phyloP scores from a whole-genome alignment of 139 green algal genomes.

The Chlorella vulgaris region DNA sequence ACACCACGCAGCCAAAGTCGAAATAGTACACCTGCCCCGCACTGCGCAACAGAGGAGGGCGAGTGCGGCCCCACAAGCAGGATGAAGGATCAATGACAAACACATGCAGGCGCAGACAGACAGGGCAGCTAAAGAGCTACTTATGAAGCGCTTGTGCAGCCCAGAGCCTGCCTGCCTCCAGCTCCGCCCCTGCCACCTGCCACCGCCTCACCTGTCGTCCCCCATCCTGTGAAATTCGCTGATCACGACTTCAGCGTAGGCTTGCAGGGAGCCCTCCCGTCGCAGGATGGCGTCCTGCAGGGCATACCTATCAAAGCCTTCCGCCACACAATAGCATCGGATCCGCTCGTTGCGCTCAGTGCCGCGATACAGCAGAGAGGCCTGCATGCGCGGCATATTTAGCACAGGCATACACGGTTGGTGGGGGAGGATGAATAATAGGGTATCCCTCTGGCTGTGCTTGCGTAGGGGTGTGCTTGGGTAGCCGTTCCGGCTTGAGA shows the following conservation, averaged over 20 bases:
- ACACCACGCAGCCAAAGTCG: conserved; percentile 39
- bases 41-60: background rate
- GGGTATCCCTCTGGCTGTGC: too few species aligned
- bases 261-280: conserved; percentile 27
- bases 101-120: too few species aligned
- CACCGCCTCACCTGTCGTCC: background rate
- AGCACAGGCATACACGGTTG: too few species aligned
- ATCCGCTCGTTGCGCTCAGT: conserved; percentile 20
- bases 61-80: background rate
- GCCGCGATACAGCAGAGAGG: conserved; percentile 26
- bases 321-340: conserved; percentile 36
- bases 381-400: background rate
- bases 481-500: too few species aligned
- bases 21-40: conserved; percentile 36
- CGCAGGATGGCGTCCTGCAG: conserved; percentile 40
- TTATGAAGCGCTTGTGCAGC: too few species aligned
- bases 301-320: conserved; percentile 12
- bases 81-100: background rate
- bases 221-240: background rate
- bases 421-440: too few species aligned
- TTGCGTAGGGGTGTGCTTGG: too few species aligned
- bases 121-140: too few species aligned
- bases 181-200: background rate
- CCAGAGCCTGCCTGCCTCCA: background rate
- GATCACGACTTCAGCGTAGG: conserved; percentile 37